Conservation (phyloP, 345 rosid genomes). For the Acer negundo region DNA sequence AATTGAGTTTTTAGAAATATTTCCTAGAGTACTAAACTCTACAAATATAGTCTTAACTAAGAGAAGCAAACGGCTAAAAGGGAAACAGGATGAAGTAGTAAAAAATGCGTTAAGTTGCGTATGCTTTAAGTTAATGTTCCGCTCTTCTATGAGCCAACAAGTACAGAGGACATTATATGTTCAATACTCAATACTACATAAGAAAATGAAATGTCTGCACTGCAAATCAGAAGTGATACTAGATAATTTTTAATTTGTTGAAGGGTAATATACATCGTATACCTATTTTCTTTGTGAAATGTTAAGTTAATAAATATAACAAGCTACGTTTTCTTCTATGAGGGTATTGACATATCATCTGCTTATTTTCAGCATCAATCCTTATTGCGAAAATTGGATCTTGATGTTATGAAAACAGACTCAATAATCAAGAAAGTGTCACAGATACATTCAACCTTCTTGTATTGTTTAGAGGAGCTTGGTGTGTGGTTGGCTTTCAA, state of each 20-base stretch:
- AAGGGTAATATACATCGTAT: not conserved
- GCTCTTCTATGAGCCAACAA: not conserved
- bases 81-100: not conserved
- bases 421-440: slow-evolving; percentile 46
- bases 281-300: slow-evolving; percentile 1
- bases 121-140: not conserved
- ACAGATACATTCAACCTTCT: slow-evolving; percentile 41
- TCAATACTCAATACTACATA: not conserved
- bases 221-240: not conserved
- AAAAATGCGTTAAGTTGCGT: not conserved
- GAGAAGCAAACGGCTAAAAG: not conserved
- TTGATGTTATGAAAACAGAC: slow-evolving; percentile 27
- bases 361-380: slow-evolving; percentile 53
- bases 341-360: slow-evolving; percentile 14
- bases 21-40: not conserved
- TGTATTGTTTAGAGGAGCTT: slow-evolving; percentile 66
- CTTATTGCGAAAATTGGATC: slow-evolving; percentile 41
- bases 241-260: not conserved
- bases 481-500: slow-evolving; percentile 79
- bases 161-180: not conserved
- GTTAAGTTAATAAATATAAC: not conserved
- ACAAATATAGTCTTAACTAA: not conserved
- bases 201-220: not conserved
- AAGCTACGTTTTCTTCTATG: not conserved
- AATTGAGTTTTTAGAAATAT: not conserved